A percentile compares a stretch with the other conserved stretches of the same genome.
Evolutionary conservation across 2,329 filamentous ascomycete species (phyloP).

Genomic region (Trichoderma pleuroti): DNA sequence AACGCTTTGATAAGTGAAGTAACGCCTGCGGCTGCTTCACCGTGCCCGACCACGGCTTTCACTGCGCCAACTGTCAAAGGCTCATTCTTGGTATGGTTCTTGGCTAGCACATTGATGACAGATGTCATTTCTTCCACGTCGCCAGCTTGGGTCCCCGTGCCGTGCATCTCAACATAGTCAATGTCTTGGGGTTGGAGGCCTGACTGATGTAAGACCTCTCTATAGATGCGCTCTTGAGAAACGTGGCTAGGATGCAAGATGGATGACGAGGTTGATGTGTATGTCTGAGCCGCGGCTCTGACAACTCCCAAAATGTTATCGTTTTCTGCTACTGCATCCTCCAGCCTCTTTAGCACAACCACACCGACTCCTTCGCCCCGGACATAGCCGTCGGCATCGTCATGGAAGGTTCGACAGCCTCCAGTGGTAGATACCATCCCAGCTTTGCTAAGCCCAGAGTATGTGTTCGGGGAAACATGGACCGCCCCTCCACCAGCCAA

Average conservation of each 20-base stretch:
- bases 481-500: neutral
- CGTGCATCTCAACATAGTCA: slow-evolving; percentile 84
- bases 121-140: slow-evolving; percentile 78
- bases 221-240: slow-evolving; percentile 59
- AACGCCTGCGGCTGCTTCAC: neutral
- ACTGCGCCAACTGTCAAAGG: neutral
- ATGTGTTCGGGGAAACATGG: neutral
- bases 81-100: neutral
- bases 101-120: slow-evolving; percentile 39
- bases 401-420: neutral
- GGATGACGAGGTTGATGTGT: neutral
- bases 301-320: neutral
- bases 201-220: slow-evolving; percentile 59
- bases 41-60: neutral
- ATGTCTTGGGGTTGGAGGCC: slow-evolving; percentile 63
- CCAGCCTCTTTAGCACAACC: neutral
- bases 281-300: neutral
- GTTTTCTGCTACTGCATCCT: neutral
- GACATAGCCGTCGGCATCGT: neutral
- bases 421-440: neutral
- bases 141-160: slow-evolving; percentile 81
- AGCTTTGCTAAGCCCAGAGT: neutral
- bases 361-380: neutral
- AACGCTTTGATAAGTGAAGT: neutral
- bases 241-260: slow-evolving; percentile 28